Evolutionary conservation across 2,329 filamentous ascomycete genomes (phyloP).

Genomic region (Phialophora chinensis): DNA sequence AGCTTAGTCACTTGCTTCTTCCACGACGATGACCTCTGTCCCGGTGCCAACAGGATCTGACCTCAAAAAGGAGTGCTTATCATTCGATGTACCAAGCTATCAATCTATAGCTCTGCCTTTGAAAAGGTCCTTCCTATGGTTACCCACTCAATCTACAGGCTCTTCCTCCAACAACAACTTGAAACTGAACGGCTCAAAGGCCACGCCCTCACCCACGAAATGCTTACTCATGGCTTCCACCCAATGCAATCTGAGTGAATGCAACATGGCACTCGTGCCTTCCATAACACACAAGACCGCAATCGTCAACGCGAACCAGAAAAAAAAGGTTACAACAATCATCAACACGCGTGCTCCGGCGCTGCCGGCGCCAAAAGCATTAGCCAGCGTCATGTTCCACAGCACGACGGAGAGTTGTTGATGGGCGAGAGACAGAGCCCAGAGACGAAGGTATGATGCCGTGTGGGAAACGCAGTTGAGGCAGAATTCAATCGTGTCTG

Average conservation of each 20-base stretch:
- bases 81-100: not conserved
- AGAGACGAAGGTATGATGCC: constrained; percentile 96
- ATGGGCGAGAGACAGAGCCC: constrained; percentile 95
- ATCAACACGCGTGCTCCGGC: constrained; percentile 72
- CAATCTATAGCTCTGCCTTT: not conserved
- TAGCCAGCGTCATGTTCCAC: constrained; percentile 92
- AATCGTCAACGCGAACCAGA: constrained; percentile 88
- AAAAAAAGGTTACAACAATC: constrained; percentile 79
- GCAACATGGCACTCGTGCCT: constrained; percentile 93
- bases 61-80: not conserved
- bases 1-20: not conserved
- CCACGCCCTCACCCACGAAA: constrained; percentile 86
- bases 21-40: too few relatives aligned
- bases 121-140: not conserved
- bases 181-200: constrained; percentile 90
- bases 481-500: constrained; percentile 74
- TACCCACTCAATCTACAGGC: constrained; percentile 50
- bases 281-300: constrained; percentile 91
- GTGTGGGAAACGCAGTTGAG: constrained; percentile 99
- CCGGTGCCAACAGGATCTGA: not conserved
- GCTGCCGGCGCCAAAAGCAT: constrained; percentile 71
- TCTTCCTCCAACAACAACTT: constrained; percentile 83
- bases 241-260: constrained; percentile 90
- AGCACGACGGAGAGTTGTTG: constrained; percentile 96
- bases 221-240: constrained; percentile 98